phyloP scores from a whole-genome alignment of 106 monocot genomes.

The Hemerocallis citrina region DNA sequence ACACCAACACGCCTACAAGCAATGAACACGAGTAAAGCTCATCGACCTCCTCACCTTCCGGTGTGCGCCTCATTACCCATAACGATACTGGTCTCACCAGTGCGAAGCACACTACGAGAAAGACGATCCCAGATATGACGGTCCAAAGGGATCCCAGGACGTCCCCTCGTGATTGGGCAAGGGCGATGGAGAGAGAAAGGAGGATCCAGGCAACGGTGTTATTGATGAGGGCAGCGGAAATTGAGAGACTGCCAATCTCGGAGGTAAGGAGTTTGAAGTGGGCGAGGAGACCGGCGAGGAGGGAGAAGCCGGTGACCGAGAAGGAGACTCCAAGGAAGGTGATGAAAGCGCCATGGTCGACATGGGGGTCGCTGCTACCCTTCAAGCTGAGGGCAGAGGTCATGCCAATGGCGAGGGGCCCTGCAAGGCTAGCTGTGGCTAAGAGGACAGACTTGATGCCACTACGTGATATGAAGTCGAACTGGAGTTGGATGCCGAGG shows the following conservation, averaged over 20 bases:
- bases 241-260: constrained; percentile 16
- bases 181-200: too few species aligned
- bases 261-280: constrained; percentile 26
- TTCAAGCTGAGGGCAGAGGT: neutral
- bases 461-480: constrained; percentile 2
- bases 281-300: constrained; percentile 26
- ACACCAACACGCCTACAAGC: constrained; percentile 10
- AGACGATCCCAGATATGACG: constrained; percentile 4
- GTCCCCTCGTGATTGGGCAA: neutral
- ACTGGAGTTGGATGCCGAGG: constrained; percentile 38
- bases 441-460: constrained; percentile 15
- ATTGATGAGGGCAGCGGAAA: constrained; percentile 19
- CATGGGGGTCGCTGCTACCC: neutral
- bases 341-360: constrained; percentile 10
- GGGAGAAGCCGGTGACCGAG: constrained; percentile 31
- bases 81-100: constrained; percentile 9
- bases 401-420: constrained; percentile 23
- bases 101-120: constrained; percentile 10
- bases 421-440: constrained; percentile 14
- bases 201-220: constrained; percentile 11
- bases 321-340: constrained; percentile 21
- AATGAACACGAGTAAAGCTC: constrained; percentile 9
- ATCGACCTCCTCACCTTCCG: constrained; percentile 17
- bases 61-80: constrained; percentile 3
- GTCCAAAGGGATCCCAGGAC: neutral